Conservation (phyloP, 768 basidiomycete species). For the Phaeotremella fagi region DNA sequence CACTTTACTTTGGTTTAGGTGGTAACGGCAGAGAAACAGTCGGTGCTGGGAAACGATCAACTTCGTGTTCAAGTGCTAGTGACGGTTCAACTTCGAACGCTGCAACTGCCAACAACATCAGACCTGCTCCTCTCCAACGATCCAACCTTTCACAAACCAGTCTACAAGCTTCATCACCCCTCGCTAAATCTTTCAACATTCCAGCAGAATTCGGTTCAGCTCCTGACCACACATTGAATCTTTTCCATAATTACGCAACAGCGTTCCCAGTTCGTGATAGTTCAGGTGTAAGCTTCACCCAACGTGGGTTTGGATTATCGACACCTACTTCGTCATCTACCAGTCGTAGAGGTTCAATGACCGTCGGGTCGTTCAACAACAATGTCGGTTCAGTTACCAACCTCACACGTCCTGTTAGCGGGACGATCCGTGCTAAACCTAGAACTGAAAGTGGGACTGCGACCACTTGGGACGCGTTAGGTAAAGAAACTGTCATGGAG, state of each 20-base stretch:
- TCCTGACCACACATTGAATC: slow-evolving; percentile 27
- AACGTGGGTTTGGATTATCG: slow-evolving; percentile 15
- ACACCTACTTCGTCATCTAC: background rate
- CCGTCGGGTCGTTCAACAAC: background rate
- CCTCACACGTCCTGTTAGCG: slow-evolving; percentile 9
- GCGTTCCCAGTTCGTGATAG: slow-evolving; percentile 31
- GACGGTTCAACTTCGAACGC: slow-evolving; percentile 11
- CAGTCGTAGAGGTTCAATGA: background rate
- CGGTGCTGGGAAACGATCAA: slow-evolving; percentile 10
- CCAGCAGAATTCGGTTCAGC: slow-evolving; percentile 36
- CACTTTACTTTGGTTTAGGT: slow-evolving; percentile 3
- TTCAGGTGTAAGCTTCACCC: slow-evolving; percentile 15
- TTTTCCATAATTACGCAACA: slow-evolving; percentile 29
- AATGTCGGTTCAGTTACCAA: background rate
- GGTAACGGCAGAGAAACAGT: slow-evolving; percentile 13
- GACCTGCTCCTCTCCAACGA: slow-evolving; percentile 22
- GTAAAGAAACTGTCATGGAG: slow-evolving; percentile 16
- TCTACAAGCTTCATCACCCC: slow-evolving; percentile 19
- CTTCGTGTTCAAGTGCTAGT: slow-evolving; percentile 16
- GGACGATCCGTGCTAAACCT: slow-evolving; percentile 26
- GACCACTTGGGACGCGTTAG: slow-evolving; percentile 36
- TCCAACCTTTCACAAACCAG: slow-evolving; percentile 36
- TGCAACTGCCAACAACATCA: slow-evolving; percentile 3
- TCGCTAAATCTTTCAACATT: slow-evolving; percentile 1
- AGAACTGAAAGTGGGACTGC: slow-evolving; percentile 2